Evolutionary conservation across 139 green algal species (phyloP), one percentile per base, ranked within the genome.

Genomic region (Dunaliella primolecta): DNA sequence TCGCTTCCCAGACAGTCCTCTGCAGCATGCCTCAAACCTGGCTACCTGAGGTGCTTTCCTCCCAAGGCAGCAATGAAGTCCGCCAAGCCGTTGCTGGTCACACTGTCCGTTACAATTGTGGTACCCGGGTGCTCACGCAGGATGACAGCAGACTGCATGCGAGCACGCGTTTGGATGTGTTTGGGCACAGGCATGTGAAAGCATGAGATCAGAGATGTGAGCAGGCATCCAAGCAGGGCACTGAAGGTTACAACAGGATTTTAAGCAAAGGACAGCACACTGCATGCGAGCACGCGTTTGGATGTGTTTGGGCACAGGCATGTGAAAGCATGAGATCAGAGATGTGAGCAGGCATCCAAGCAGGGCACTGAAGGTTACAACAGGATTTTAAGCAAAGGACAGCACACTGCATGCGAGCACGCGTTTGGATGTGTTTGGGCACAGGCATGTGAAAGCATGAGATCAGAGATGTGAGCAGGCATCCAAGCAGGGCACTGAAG

Each of bases 91-190:
- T 98, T 96, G 80, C 86, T 94, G 46, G 96, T 99, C 27, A 98
- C 95, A 25, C 84, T 89, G 92, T 99, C 97, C 1, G 97, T 99
- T 0, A 99, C 97, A 21, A 99, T 94, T 7, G 96, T 98, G 21
- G 92, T 93, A 27, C 96, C 95, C 0, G 97, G 96, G 84, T 97
- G 88, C 74, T 98, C 93, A 36, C 93, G 85, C 79, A 99, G 89
- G 30, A 93, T 89, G 72, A 98, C 95, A 35, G 93, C 90, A 11
- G 92, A 46, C 78, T 83, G 78, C 24, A 57, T 15, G 29, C 71
- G 21, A 21, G 71, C 27, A 21, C 25, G 21, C 2, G 25, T 2
- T 21, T 77, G 71, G 3, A n/a, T 64, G 46, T 64, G 46, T 64
- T 7, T 64, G 46, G n/a, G n/a, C n/a, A n/a, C n/a, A n/a, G n/a